Base-by-base conservation (phyloP, 2,329 filamentous ascomycete species). In the Zopfia rhizophila region DNA sequence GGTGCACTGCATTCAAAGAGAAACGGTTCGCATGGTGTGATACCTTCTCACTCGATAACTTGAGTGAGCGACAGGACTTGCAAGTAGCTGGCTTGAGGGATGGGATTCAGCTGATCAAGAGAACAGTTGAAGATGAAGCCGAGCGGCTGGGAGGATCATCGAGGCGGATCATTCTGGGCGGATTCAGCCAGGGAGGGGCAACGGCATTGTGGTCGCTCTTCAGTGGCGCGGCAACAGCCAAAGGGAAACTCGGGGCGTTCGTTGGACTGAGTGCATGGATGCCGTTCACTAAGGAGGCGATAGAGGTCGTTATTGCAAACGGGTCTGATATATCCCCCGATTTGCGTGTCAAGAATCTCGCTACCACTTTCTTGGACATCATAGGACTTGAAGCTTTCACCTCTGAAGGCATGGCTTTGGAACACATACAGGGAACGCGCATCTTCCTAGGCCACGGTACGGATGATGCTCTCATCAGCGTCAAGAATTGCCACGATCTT, bases 11-110 rank as follows among this genome's bases (percentile, higher is more conserved):
- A 36, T 32, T 52, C 24, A 55, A 57, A 36, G 59, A 68, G 18
- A 48, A 58, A 6, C 44, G 55, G 43, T 68, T 72, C 7, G 76
- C 80, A 54, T 82, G 79, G 80, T 82, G 82, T 57, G 78, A 82
- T 55, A 70, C 80, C 24, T 77, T 71, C 66, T 75, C 77, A 37
- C 63, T 74, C 1, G 55, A 65, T 13, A 63, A 77, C 44, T 74
- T 76, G 12, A 36, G 65, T 1, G 63, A 75, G n/a, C 56, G 63
- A 12, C 75, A 81, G 47, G 73, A 78, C 3, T 46, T 77, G 4
- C 77, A 80, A 55, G 58, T 59, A 0, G 51, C 62, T 0, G 78
- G 78, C 0, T 56, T 82, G 8, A 58, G 55, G 23, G 72, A 76
- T 7, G 73, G 70, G 44, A 69, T 77, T 0, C 29, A 37, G 0